Base-by-base conservation (phyloP, 1,284 basidiomycete genomes). In the Papiliotrema fonsecae region DNA sequence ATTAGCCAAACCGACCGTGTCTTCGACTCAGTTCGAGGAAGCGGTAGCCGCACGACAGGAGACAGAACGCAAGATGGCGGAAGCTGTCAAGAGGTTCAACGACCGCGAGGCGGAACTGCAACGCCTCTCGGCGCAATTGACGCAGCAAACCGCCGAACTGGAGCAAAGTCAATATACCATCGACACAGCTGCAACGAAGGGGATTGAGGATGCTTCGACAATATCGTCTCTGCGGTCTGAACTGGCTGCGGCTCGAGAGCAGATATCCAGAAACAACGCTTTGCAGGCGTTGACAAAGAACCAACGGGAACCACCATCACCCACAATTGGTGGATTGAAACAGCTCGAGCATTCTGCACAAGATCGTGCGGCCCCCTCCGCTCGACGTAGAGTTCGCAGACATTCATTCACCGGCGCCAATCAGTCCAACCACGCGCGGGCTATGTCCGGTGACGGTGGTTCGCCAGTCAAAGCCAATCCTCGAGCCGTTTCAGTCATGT, bases 181-280 rank as follows among this genome's bases (percentile, higher is more conserved):
- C 39, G 76, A 77, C 45, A 60, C 66, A 13, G 74, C 73, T 0
- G 54, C 72, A 2, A 76, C 60, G 31, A 81, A 84, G 56, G 83
- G 80, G 46, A 78, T 82, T 13, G 90, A 93, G 59, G 90, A 94
- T 65, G 83, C 77, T 50, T 86, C 86, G 10, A 86, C 93, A 25
- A 89, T 97, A 51, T 78, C 84, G 55, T 85, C 86, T 0, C 82
- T 99, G 64, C 90, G 96, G 72, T 87, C 82, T 60, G 96, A 99
- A 77, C 84, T 98, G 55, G 85, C 86, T 70, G 85, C 77, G 56
- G 78, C 98, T 44, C 88, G 91, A 52, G 96, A 98, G 69, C 94
- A 98, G 70, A 83, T 98, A 57, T 92, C 93, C 65, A 83, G 96
- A 26, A 86, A 92, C 19, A 91, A 91, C 65, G 90, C 94, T 5